Evolutionary conservation across 202 grass and related monocot genomes (phyloP).

Genomic region (Setaria viridis): DNA sequence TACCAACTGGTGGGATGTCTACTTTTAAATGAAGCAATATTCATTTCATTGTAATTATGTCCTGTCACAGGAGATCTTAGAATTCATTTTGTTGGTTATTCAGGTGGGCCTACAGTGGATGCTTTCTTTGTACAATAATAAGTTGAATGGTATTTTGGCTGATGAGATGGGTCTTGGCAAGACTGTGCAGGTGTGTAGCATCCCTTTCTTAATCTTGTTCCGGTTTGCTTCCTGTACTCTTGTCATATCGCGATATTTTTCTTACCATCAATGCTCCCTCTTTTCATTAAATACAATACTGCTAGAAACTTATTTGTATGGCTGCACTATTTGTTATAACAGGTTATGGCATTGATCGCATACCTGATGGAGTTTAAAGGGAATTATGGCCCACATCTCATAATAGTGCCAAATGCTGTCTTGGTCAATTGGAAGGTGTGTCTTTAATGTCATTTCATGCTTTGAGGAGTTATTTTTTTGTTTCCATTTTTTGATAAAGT

Average conservation of each 20-base stretch:
- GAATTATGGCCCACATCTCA: slow-evolving; percentile 98
- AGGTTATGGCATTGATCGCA: slow-evolving; percentile 99
- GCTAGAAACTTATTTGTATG: slow-evolving; percentile 39
- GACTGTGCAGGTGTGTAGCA: slow-evolving; percentile 83
- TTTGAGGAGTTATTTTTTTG: slow-evolving; percentile 28
- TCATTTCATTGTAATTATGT: slow-evolving; percentile 5
- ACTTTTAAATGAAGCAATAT: slow-evolving; percentile 38
- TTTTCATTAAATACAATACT: slow-evolving; percentile 14
- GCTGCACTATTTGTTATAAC: slow-evolving; percentile 40
- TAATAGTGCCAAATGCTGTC: slow-evolving; percentile 99
- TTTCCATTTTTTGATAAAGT: slow-evolving; percentile 30
- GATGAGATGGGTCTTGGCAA: slow-evolving; percentile 99
- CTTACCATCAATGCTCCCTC: neutral
- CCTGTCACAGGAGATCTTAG: slow-evolving; percentile 11
- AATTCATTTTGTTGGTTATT: slow-evolving; percentile 43
- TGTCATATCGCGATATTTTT: slow-evolving; percentile 30
- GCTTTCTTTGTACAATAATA: slow-evolving; percentile 99
- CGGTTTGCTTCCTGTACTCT: slow-evolving; percentile 16
- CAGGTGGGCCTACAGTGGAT: slow-evolving; percentile 99
- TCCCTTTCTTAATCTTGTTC: slow-evolving; percentile 37
- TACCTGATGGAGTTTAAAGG: slow-evolving; percentile 99
- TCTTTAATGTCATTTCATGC: slow-evolving; percentile 42
- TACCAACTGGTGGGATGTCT: slow-evolving; percentile 86
- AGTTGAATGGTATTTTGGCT: slow-evolving; percentile 98
- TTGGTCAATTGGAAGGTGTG: slow-evolving; percentile 99